These are phyloP conservation scores for Fusarium oligoseptatum DNA, from an alignment of 2,329 filamentous ascomycete genomes.

Conservation along the genomic window DNA sequence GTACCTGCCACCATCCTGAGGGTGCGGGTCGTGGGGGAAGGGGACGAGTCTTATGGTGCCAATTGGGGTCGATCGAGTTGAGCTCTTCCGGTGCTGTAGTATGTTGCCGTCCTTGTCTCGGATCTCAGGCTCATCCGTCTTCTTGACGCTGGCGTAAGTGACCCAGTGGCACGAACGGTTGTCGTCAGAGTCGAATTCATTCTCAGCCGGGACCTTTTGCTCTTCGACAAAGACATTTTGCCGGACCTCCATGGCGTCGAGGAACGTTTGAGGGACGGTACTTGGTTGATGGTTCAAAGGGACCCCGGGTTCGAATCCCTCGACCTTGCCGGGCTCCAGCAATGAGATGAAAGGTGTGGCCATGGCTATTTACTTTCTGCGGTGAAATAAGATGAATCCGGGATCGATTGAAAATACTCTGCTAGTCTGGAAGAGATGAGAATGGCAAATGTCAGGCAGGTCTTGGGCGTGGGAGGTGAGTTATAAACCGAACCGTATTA, in stretches of 20 bases:
- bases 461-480: background rate
- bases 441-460: background rate
- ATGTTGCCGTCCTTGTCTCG: conserved; percentile 59
- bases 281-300: conserved; percentile 59
- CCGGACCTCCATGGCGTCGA: conserved; percentile 74
- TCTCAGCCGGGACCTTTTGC: conserved; percentile 70
- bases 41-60: conserved; percentile 86
- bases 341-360: conserved; percentile 64
- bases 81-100: conserved; percentile 58
- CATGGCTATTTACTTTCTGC: conserved; percentile 50
- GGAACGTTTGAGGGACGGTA: conserved; percentile 67
- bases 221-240: conserved; percentile 72
- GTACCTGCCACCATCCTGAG: conserved; percentile 63
- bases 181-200: conserved; percentile 88
- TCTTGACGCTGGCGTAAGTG: conserved; percentile 77
- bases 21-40: conserved; percentile 79
- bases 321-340: conserved; percentile 63
- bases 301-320: conserved; percentile 59
- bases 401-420: background rate
- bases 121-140: conserved; percentile 57
- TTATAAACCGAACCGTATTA: background rate
- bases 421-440: background rate
- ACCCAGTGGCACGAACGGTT: conserved; percentile 87
- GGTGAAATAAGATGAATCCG: background rate
- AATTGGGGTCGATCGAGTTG: conserved; percentile 65